Conservation (phyloP, 78 protist species). For the Dictyostelium citrinum region DNA sequence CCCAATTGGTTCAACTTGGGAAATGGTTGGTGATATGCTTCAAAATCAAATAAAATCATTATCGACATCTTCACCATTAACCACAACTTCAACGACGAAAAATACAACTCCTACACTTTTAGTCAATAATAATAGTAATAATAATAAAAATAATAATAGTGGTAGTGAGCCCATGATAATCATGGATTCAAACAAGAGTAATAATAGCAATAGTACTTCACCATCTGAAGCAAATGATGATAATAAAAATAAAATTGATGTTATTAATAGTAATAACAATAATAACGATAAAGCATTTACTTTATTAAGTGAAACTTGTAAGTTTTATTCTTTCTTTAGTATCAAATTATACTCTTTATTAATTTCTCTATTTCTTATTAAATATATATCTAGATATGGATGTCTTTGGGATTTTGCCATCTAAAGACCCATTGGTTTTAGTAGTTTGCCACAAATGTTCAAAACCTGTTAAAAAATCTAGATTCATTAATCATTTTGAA, state of each 20-base stretch:
- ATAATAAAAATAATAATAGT: too few relatives aligned
- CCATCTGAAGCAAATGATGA: not conserved
- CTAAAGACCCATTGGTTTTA: slow-evolving; percentile 51
- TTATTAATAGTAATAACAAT: not conserved
- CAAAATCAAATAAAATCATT: not conserved
- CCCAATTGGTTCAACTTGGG: slow-evolving; percentile 1
- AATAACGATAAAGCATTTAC: not conserved
- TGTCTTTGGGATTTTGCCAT: slow-evolving; percentile 56
- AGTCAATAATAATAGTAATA: not conserved
- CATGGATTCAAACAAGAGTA: not conserved
- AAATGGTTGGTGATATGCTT: slow-evolving; percentile 1
- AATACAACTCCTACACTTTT: too few relatives aligned
- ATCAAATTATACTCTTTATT: too few relatives aligned
- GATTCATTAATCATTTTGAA: slow-evolving; percentile 47
- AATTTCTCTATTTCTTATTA: not conserved
- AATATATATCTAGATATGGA: slow-evolving; percentile 34
- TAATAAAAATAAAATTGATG: not conserved
- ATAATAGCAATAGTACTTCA: not conserved
- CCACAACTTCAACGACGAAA: not conserved
- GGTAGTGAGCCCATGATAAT: not conserved
- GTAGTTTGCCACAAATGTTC: slow-evolving; percentile 41
- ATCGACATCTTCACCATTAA: not conserved
- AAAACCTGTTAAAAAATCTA: slow-evolving; percentile 47
- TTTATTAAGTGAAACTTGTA: slow-evolving; percentile 31
- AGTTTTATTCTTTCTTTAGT: not conserved